phyloP scores from a whole-genome alignment of 148 eudicot species.

The Vaccinium vitisidaea region DNA sequence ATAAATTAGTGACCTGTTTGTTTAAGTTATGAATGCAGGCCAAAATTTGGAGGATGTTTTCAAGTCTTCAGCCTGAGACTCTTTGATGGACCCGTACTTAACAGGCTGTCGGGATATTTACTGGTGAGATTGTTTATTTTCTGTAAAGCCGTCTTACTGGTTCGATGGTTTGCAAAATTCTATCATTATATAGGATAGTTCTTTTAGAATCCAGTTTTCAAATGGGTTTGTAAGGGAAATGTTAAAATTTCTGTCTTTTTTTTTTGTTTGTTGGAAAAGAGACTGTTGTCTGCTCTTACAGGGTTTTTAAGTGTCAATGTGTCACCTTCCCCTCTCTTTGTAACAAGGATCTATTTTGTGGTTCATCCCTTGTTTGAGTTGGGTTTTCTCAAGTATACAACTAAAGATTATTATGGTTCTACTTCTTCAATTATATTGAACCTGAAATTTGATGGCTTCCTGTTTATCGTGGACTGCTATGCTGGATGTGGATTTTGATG shows the following conservation, averaged over 20 bases:
- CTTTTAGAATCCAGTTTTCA: conserved; percentile 17
- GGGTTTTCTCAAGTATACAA: not conserved
- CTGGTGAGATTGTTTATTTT: conserved; percentile 5
- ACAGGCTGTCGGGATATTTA: not conserved
- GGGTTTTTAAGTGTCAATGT: not conserved
- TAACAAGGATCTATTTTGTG: not conserved
- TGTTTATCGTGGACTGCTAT: not conserved
- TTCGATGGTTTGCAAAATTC: conserved; percentile 1
- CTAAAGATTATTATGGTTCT: not conserved
- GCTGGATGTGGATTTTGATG: not conserved
- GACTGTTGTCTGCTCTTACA: not conserved
- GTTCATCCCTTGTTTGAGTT: not conserved
- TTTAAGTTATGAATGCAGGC: not conserved
- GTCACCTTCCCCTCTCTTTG: conserved; percentile 4
- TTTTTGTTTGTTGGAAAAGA: not conserved
- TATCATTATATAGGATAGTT: not conserved
- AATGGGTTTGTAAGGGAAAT: not conserved
- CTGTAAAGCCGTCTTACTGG: conserved; percentile 8
- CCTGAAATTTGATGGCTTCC: not conserved
- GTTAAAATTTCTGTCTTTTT: not conserved
- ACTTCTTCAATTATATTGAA: not conserved
- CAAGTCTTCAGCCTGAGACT: not conserved
- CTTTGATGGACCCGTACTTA: conserved; percentile 6
- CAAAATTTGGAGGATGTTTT: not conserved
- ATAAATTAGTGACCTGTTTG: conserved; percentile 6